Evolutionary conservation across 768 basidiomycete species (phyloP).

Genomic region (Steccherinum ochraceum): DNA sequence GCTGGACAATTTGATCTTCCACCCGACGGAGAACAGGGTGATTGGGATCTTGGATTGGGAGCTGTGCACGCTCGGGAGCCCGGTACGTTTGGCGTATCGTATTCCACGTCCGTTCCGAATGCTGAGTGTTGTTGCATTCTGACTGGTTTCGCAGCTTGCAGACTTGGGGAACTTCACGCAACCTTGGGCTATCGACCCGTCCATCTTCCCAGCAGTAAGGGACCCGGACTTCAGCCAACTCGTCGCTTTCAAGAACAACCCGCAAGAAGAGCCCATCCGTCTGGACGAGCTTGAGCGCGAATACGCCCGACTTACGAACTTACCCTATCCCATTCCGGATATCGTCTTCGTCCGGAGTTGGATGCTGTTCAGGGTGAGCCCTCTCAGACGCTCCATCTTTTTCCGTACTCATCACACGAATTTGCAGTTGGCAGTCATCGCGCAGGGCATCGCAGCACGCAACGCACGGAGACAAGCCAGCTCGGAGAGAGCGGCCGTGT

Average conservation of each 20-base stretch:
- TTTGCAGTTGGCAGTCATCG: conserved; percentile 66
- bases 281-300: conserved; percentile 75
- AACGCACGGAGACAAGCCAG: conserved; percentile 83
- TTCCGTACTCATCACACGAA: conserved; percentile 1
- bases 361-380: conserved; percentile 73
- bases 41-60: conserved; percentile 99
- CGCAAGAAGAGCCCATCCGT: conserved; percentile 50
- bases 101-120: not conserved
- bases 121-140: no score
- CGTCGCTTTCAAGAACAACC: conserved; percentile 59
- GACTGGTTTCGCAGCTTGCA: no score
- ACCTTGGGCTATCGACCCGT: conserved; percentile 63
- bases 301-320: conserved; percentile 62
- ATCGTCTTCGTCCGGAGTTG: conserved; percentile 81
- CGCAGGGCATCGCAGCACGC: conserved; percentile 87
- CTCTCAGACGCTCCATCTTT: not conserved
- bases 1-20: conserved; percentile 95
- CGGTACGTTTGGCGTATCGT: no score
- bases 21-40: conserved; percentile 84
- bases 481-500: conserved; percentile 64
- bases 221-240: conserved; percentile 23
- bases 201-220: conserved; percentile 22
- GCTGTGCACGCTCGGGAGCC: conserved; percentile 89
- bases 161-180: conserved; percentile 89
- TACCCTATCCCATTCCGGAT: conserved; percentile 68